phyloP scores from a whole-genome alignment of 495 filamentous ascomycete genomes.

The Hypoxylon intermedium region DNA sequence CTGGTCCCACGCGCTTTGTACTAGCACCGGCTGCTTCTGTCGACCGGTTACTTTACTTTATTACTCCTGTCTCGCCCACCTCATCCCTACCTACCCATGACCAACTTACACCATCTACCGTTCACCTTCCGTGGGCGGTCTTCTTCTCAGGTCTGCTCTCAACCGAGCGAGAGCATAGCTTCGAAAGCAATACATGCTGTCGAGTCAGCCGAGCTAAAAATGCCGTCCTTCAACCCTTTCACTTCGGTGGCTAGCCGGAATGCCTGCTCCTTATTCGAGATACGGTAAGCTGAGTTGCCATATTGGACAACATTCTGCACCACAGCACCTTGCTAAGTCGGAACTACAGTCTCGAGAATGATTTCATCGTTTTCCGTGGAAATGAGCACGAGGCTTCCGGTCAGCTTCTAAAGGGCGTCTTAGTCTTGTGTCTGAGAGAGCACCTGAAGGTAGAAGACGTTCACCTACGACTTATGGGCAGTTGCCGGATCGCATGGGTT shows the following conservation, averaged over 20 bases:
- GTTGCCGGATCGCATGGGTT: conserved; percentile 69
- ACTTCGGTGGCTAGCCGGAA: conserved; percentile 50
- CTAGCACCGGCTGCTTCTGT: conserved; percentile 9
- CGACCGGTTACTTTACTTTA: conserved; percentile 23
- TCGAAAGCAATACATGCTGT: conserved; percentile 32
- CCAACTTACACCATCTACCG: conserved; percentile 30
- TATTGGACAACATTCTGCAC: not conserved
- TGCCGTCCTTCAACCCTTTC: conserved; percentile 62
- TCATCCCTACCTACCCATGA: conserved; percentile 24
- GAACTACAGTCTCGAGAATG: conserved; percentile 70
- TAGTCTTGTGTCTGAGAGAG: conserved; percentile 77
- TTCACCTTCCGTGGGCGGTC: conserved; percentile 35
- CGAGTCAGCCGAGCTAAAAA: conserved; percentile 36
- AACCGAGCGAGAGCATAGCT: conserved; percentile 22
- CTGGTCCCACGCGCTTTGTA: conserved; percentile 36
- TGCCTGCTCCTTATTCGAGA: conserved; percentile 59
- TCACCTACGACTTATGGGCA: conserved; percentile 73
- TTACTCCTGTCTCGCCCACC: conserved; percentile 25
- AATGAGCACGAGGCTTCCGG: conserved; percentile 76
- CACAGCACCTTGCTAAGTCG: conserved; percentile 25
- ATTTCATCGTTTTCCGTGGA: conserved; percentile 81
- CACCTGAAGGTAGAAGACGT: conserved; percentile 74
- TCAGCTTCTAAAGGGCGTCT: conserved; percentile 72
- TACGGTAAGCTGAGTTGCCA: conserved; percentile 53
- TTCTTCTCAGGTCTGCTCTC: conserved; percentile 15